A percentile compares a stretch with the other conserved stretches of the same genome.
Conservation (phyloP, 768 basidiomycete genomes). For the Melanogaster broomeanus region DNA sequence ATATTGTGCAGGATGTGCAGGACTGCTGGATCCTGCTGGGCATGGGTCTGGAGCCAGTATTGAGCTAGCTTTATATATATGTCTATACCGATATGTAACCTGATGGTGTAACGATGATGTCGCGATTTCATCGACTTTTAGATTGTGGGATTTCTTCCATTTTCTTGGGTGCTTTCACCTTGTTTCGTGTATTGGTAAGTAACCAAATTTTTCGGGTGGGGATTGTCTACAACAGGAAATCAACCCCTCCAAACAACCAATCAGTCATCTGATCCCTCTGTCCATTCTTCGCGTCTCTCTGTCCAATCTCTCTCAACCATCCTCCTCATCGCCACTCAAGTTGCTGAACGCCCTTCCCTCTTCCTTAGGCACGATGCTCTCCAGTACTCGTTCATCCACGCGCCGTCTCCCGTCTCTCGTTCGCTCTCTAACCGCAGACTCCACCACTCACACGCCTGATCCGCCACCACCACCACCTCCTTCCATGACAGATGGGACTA, state of each 20-base stretch:
- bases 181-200: too few species aligned
- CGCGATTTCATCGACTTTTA: neutral
- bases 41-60: conserved; percentile 6
- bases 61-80: neutral
- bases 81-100: neutral
- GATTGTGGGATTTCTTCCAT: too few species aligned
- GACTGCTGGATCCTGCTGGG: conserved; percentile 14
- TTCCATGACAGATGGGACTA: conserved; percentile 27
- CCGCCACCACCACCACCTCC: conserved; percentile 31
- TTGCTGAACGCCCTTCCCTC: conserved; percentile 10
- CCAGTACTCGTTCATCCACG: conserved; percentile 13
- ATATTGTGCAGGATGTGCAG: conserved; percentile 1
- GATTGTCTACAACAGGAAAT: too few species aligned
- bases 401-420: conserved; percentile 16
- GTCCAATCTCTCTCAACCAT: neutral
- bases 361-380: conserved; percentile 24
- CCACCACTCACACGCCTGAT: conserved; percentile 24
- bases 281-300: neutral
- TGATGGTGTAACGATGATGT: neutral
- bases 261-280: too few species aligned
- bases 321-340: conserved; percentile 5
- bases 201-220: too few species aligned
- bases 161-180: too few species aligned
- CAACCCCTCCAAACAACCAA: too few species aligned
- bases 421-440: conserved; percentile 30